Conservation (phyloP, 148 eudicot genomes). For the Fagopyrum esculentum region DNA sequence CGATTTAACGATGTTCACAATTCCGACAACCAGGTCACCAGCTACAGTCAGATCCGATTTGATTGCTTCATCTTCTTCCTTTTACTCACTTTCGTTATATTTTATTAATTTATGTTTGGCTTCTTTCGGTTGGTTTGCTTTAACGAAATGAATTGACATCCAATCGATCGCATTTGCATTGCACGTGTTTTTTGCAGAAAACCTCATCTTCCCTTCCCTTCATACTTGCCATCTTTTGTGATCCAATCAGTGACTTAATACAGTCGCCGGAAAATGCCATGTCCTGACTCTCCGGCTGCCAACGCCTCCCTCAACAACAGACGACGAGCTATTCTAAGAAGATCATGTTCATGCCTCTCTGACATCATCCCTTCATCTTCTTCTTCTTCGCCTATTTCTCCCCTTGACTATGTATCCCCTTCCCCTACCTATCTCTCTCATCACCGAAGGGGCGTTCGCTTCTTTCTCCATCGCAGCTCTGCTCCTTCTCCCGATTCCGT, state of each 20-base stretch:
- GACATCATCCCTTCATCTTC: slow-evolving; percentile 7
- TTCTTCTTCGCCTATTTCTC: background rate
- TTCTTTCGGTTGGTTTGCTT: too few species aligned
- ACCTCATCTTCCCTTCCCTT: background rate
- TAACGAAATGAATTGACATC: background rate
- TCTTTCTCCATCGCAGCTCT: background rate
- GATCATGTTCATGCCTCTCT: slow-evolving; percentile 12
- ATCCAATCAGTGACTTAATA: background rate
- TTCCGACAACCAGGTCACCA: background rate
- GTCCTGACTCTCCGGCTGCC: background rate
- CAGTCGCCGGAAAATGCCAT: slow-evolving; percentile 4
- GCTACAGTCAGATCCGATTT: too few species aligned
- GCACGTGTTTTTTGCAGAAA: slow-evolving; percentile 6
- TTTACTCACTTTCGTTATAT: too few species aligned
- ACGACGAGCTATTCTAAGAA: slow-evolving; percentile 4
- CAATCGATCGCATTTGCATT: background rate
- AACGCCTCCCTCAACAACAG: background rate
- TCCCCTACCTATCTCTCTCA: background rate
- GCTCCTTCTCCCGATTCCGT: background rate
- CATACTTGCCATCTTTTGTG: background rate
- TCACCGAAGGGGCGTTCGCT: slow-evolving; percentile 1
- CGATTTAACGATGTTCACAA: background rate
- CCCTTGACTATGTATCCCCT: background rate
- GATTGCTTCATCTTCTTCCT: too few species aligned
- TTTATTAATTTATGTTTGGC: too few species aligned